These are phyloP conservation scores for Begonia masoniana DNA, from an alignment of 306 rosid species.

Conservation along the genomic window DNA sequence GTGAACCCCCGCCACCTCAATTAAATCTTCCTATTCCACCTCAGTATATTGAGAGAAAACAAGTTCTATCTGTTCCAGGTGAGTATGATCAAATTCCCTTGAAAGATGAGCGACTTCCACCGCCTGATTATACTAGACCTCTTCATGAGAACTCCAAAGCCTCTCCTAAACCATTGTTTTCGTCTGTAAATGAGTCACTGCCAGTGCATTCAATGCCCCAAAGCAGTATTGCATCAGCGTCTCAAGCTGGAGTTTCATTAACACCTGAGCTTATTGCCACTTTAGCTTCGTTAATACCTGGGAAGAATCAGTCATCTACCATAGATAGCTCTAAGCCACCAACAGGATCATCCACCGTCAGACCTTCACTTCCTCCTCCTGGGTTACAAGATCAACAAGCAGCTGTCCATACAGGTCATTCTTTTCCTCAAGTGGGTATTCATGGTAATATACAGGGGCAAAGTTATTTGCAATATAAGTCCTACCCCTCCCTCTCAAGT, in stretches of 20 bases:
- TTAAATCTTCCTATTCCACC: slow-evolving; percentile 37
- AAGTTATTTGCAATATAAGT: slow-evolving; percentile 40
- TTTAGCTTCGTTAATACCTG: slow-evolving; percentile 65
- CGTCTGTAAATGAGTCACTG: slow-evolving; percentile 33
- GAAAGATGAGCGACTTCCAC: slow-evolving; percentile 51
- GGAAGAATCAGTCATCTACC: slow-evolving; percentile 44
- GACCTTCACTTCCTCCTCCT: slow-evolving; percentile 43
- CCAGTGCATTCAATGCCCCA: slow-evolving; percentile 40
- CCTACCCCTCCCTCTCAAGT: slow-evolving; percentile 49
- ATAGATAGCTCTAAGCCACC: slow-evolving; percentile 38
- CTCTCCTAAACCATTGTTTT: slow-evolving; percentile 38
- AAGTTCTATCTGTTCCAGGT: slow-evolving; percentile 36
- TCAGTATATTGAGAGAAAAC: slow-evolving; percentile 57
- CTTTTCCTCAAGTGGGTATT: slow-evolving; percentile 48
- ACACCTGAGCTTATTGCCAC: slow-evolving; percentile 97
- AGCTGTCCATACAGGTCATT: slow-evolving; percentile 42
- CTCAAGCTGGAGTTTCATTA: slow-evolving; percentile 70
- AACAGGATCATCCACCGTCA: slow-evolving; percentile 36
- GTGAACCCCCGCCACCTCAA: slow-evolving; percentile 39
- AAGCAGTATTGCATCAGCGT: slow-evolving; percentile 23
- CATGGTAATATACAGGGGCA: slow-evolving; percentile 39
- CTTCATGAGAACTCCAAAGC: slow-evolving; percentile 52
- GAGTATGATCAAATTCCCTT: slow-evolving; percentile 41
- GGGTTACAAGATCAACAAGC: slow-evolving; percentile 71
- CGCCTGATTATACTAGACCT: slow-evolving; percentile 45